Evolutionary conservation across 2,329 filamentous ascomycete genomes (phyloP), one percentile per base, ranked within the genome.

Genomic region (Sclerotinia borealis): DNA sequence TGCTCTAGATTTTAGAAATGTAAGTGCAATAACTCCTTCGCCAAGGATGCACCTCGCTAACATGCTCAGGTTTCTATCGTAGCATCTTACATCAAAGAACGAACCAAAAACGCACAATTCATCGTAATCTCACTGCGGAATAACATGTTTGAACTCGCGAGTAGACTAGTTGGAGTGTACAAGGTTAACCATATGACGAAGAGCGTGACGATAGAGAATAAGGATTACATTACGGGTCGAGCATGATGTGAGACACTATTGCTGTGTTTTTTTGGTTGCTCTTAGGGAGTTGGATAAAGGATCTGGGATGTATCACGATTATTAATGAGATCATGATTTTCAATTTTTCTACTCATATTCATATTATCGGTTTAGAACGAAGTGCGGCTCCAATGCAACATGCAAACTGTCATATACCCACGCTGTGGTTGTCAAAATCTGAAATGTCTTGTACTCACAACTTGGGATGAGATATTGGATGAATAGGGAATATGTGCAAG

Each of bases 141-240:
- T 79, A 99, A 99, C 81, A 99, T 99, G 95, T 99, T 99, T 77
- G 95, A 99, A 81, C 86, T 99, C 67, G 93, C 96, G n/a, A 87
- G 92, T 64, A 85, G 96, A 63, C 84, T 99, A 65, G 92, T 99
- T 17, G 96, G 96, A 70, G 95, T 99, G 63, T 99, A 99, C 82
- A 99, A 99, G 82, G 95, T 99, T 75, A 98, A 96, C 78, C 93
- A 99, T 77, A 99, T 98, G 87, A 95, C 91, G 66, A 95, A 93
- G 85, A 93, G 90, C 76, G 90, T 95, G 27, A 92, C 91, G 60
- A 92, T 95, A 67, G 91, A 95, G 77, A 95, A 95, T 77, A 82
- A 81, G 69, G 90, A 95, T 77, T 95, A 90, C 90, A 75, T 75
- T 60, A 69, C 71, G 25, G 69, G 67, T 25, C 27, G 52, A 41